Base-by-base conservation (phyloP, 2,329 filamentous ascomycete genomes). In the Pseudogymnoascus sp. region DNA sequence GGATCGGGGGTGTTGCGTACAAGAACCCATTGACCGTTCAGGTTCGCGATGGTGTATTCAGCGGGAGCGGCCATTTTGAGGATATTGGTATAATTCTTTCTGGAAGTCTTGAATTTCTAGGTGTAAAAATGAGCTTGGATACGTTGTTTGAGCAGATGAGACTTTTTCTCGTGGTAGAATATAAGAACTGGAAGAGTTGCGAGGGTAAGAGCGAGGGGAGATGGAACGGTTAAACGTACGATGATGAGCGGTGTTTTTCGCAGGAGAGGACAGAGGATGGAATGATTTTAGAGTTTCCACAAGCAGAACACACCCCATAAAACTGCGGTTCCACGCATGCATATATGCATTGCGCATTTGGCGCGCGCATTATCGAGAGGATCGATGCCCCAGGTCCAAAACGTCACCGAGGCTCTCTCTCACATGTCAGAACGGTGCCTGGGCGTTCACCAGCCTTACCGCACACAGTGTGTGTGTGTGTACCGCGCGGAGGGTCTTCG, bases 51-150 rank as follows among this genome's bases (percentile, higher is more conserved):
- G 31, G 77, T 84, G 69, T 80, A 73, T 64, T 81, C 77, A 61
- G 78, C 68, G 65, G 84, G 83, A 63, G 82, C 80, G 64, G 83
- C 82, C 83, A 86, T 86, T 66, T 65, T 78, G 63, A 60, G 3
- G 3, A 11, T 38, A 40, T 60, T 53, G 21, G 1, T 53, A 7
- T 53, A 18, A n/a, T 53, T 31, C 9, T 18, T 53, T 53, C 8
- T 5, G 21, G n/a, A 6, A 53, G 46, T 11, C 25, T 34, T 53
- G 25, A 16, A 31, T 9, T 53, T 53, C 46, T 53, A 53, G 46
- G 46, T 53, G 34, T 53, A 16, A 34, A 16, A 18, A 53, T 53
- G 25, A 53, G 46, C 46, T 53, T 53, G n/a, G 25, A 34, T 34
- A 12, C 46, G 12, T 12, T 9, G 25, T 18, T 34, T 53, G 46